A percentile compares a stretch with the other conserved stretches of the same genome.
phyloP scores from a whole-genome alignment of 352 stramenopile species.

The Blastocystis hominis region DNA sequence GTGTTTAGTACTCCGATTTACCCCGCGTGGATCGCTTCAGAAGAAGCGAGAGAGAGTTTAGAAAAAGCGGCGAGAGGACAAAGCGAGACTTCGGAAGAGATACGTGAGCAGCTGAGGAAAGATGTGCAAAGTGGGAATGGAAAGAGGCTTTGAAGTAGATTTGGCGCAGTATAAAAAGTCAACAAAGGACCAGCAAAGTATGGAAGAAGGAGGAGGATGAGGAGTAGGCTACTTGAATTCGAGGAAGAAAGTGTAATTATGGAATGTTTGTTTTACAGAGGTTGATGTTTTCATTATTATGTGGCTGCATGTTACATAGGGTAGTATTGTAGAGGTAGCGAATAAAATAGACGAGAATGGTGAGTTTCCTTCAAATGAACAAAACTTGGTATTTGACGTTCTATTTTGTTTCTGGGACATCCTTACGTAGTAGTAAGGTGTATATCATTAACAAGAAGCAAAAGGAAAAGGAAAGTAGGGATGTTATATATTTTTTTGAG shows the following conservation, averaged over 20 bases:
- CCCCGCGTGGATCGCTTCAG: neutral
- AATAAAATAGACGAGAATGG: no score
- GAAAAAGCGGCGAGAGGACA: neutral
- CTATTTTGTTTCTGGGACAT: no score
- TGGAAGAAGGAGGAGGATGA: neutral
- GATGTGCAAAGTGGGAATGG: neutral
- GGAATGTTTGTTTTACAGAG: neutral
- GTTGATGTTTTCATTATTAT: neutral
- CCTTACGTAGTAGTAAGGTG: no score
- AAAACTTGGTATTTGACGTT: no score
- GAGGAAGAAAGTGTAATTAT: neutral
- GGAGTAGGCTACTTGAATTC: neutral
- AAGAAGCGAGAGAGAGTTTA: neutral
- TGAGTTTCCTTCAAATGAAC: no score
- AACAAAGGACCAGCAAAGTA: neutral
- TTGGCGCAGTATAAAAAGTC: neutral
- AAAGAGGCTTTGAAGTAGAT: neutral
- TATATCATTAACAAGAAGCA: no score
- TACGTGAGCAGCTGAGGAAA: neutral
- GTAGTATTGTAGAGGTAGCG: no score
- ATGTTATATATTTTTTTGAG: no score
- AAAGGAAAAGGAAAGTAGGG: no score
- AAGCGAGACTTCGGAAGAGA: neutral
- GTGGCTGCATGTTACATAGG: no score
- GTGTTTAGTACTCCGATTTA: constrained; percentile 8